phyloP scores from a whole-genome alignment of 805 yeast species.

The Lipomyces orientalis region DNA sequence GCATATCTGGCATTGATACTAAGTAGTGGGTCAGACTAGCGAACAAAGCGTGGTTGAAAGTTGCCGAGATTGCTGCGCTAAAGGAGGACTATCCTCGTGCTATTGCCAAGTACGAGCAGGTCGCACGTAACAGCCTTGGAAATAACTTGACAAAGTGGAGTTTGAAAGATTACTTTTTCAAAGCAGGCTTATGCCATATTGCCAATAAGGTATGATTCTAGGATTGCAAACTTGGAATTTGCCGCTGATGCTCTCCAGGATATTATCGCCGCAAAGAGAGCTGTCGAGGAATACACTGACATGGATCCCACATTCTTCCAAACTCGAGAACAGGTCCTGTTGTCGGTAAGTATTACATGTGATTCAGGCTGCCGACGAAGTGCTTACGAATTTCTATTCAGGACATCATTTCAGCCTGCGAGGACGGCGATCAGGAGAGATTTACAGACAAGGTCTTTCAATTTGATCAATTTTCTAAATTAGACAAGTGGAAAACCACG shows the following conservation, averaged over 20 bases:
- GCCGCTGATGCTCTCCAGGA: slow-evolving; percentile 50
- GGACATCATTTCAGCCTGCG: slow-evolving; percentile 73
- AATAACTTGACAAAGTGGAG: slow-evolving; percentile 86
- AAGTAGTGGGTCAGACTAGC: slow-evolving; percentile 51
- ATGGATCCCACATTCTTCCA: slow-evolving; percentile 77
- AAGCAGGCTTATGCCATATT: slow-evolving; percentile 79
- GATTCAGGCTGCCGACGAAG: neutral
- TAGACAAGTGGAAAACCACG: slow-evolving; percentile 90
- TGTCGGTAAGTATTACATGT: slow-evolving; percentile 44
- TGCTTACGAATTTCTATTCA: slow-evolving; percentile 5
- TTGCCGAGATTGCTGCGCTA: slow-evolving; percentile 85
- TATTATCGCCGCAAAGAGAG: slow-evolving; percentile 80
- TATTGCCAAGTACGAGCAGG: slow-evolving; percentile 72
- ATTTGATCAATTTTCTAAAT: slow-evolving; percentile 83
- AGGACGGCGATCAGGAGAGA: slow-evolving; percentile 77
- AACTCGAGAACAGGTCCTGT: slow-evolving; percentile 72
- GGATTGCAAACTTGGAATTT: neutral
- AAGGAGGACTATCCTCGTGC: slow-evolving; percentile 78
- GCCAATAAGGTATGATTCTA: slow-evolving; percentile 59
- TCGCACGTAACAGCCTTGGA: slow-evolving; percentile 75
- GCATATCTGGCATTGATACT: slow-evolving; percentile 14
- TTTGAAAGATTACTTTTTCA: slow-evolving; percentile 87
- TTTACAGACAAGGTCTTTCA: slow-evolving; percentile 77
- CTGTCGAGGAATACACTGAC: slow-evolving; percentile 63
- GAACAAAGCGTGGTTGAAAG: slow-evolving; percentile 83